These are phyloP conservation scores for Neophaeococcomyces aloes DNA, from an alignment of 2,329 filamentous ascomycete species.

Conservation along the genomic window DNA sequence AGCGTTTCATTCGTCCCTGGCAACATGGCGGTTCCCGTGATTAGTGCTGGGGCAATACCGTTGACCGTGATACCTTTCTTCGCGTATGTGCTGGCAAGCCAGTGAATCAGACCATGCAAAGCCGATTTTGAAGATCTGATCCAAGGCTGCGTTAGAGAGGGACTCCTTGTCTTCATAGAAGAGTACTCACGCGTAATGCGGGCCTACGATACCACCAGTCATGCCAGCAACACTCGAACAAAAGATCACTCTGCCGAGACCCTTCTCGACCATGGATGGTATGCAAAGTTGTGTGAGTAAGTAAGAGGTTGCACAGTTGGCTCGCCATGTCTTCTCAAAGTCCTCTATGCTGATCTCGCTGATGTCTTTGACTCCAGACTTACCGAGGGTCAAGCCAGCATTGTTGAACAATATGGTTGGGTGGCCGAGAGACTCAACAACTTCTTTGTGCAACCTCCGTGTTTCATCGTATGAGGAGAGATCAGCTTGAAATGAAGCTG, in stretches of 20 bases:
- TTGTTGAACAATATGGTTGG: conserved; percentile 40
- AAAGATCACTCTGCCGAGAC: conserved; percentile 55
- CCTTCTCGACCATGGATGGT: conserved; percentile 48
- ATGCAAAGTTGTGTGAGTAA: conserved; percentile 51
- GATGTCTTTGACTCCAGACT: conserved; percentile 36
- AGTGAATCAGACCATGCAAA: conserved; percentile 38
- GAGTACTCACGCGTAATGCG: conserved; percentile 32
- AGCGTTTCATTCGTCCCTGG: conserved; percentile 28
- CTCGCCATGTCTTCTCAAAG: conserved; percentile 52
- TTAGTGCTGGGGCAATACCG: conserved; percentile 39
- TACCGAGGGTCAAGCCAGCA: conserved; percentile 48
- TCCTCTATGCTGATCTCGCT: conserved; percentile 53
- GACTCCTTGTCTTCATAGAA: conserved; percentile 20
- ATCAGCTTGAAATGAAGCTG: conserved; percentile 29
- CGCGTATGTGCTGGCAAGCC: conserved; percentile 34
- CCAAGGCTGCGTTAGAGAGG: conserved; percentile 18
- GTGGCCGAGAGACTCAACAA: conserved; percentile 25
- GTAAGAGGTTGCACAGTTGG: conserved; percentile 54
- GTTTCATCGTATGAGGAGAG: conserved; percentile 30
- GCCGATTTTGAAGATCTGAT: conserved; percentile 33
- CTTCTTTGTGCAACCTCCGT: conserved; percentile 24
- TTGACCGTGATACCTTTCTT: conserved; percentile 39
- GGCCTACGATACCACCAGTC: conserved; percentile 54
- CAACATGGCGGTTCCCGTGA: conserved; percentile 38
- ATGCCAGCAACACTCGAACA: conserved; percentile 54